Evolutionary conservation across 139 green algal genomes (phyloP).

Genomic region (Mesotaenium endlicherianum): DNA sequence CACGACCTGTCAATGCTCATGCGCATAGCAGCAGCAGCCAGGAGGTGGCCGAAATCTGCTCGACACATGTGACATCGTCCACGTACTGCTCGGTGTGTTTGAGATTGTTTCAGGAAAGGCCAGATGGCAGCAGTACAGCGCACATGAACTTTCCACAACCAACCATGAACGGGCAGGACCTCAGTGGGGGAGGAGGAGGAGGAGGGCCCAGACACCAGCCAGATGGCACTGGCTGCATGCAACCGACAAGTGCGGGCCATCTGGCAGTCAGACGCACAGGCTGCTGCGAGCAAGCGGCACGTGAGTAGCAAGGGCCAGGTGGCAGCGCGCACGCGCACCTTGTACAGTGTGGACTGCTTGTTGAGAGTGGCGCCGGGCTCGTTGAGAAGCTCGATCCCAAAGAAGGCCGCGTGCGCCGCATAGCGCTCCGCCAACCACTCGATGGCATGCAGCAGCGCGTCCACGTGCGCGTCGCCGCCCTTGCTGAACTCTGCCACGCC

Average conservation of each 20-base stretch:
- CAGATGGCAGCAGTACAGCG: no score
- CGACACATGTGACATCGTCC: no score
- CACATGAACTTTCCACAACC: no score
- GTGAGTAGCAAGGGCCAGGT: neutral
- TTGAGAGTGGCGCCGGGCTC: neutral
- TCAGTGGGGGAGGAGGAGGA: neutral
- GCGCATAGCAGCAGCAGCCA: no score
- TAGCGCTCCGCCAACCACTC: neutral
- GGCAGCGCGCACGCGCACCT: no score
- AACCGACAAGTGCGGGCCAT: neutral
- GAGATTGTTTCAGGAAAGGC: no score
- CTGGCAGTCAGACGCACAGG: neutral
- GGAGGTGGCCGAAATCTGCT: no score
- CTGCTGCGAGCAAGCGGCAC: neutral
- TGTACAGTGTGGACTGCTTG: no score
- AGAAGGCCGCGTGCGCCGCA: neutral
- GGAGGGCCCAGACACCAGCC: neutral
- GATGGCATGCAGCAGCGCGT: neutral
- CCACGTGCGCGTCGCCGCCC: neutral
- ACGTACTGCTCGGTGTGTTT: no score
- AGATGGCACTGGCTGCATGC: neutral
- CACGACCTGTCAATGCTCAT: no score
- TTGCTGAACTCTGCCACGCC: neutral
- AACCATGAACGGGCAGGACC: no score
- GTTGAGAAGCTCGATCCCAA: neutral